Base-by-base conservation (phyloP, 2,329 filamentous ascomycete species). In the Penicillium olsonii region DNA sequence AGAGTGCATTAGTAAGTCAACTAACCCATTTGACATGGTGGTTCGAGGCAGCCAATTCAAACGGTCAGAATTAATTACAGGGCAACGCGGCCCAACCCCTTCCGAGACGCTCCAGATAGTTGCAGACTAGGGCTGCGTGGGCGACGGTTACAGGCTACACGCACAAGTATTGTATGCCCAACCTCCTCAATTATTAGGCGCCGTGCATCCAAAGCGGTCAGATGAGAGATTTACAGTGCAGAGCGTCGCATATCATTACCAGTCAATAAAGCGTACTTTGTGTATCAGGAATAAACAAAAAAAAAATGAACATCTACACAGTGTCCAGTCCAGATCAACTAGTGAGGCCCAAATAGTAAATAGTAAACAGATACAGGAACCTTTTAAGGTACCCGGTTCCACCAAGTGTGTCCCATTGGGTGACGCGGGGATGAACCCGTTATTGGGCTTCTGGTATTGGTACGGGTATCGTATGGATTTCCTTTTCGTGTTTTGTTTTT, bases 121-220 rank as follows among this genome's bases (percentile, higher is more conserved):
- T 41, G 24, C 24, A 48, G 39, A 37, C 39, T 31, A 37, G n/a
- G 26, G 24, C 48, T 47, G 33, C 40, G 45, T 43, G 38, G 45
- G 37, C 41, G 34, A 48, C 40, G 45, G 20, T 37, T 19, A 52
- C 45, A 48, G 38, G 39, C 34, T 48, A 37, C 38, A 42, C 24
- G 11, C 33, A 48, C 24, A 37, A 31, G 35, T 26, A 44, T 43
- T 53, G 42, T 51, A 45, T 54, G 52, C 52, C 52, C 52, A 54
- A 54, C 52, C 47, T 38, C 37, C 42, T 44, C 27, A 49, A 49
- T 45, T 45, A 49, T 49, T 45, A 49, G 47, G 42, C 42, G 47
- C 42, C 42, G 29, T 49, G 47, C 42, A 45, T 49, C 18, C 43
- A 40, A 18, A 35, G 44, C 22, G 38, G 45, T 47, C 47, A 45